These are phyloP conservation scores for Fulvia fulva DNA, from an alignment of 2,329 filamentous ascomycete species.

Conservation along the genomic window DNA sequence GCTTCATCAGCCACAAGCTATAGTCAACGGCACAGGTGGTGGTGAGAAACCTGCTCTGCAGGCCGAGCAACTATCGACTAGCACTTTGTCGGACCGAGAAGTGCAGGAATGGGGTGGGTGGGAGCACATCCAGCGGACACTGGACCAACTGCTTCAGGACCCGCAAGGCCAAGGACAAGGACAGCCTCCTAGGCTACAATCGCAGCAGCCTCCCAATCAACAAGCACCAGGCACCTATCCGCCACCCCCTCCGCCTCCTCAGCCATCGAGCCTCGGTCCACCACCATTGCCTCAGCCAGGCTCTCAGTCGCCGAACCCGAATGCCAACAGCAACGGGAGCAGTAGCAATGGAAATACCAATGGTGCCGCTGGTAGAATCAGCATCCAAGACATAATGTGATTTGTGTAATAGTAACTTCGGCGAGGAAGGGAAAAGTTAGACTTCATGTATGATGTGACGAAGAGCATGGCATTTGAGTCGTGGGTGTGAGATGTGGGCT, in stretches of 20 bases:
- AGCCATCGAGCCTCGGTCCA: conserved; percentile 17
- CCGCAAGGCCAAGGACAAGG: conserved; percentile 31
- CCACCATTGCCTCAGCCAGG: conserved; percentile 6
- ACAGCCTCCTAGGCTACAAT: conserved; percentile 16
- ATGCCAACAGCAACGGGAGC: conserved; percentile 17
- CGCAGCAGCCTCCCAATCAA: conserved; percentile 15
- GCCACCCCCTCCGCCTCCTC: conserved; percentile 19
- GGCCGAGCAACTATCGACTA: conserved; percentile 23
- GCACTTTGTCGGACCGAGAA: conserved; percentile 26
- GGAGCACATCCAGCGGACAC: conserved; percentile 65
- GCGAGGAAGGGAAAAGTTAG: not conserved
- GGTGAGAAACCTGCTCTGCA: conserved; percentile 14
- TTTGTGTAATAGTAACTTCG: not conserved
- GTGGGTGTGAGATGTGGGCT: not conserved
- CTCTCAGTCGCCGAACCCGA: conserved; percentile 14
- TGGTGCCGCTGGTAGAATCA: conserved; percentile 27
- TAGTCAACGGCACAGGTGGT: conserved; percentile 16
- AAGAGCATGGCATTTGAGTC: not conserved
- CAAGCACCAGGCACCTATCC: conserved; percentile 12
- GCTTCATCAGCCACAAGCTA: conserved; percentile 14
- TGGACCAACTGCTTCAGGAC: conserved; percentile 53
- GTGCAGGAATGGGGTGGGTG: conserved; percentile 72
- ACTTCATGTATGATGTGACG: conserved; percentile 5
- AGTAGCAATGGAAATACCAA: conserved; percentile 12
- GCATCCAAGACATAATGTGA: conserved; percentile 38